Conservation (phyloP, 768 basidiomycete genomes). For the Lactarius trivialis region DNA sequence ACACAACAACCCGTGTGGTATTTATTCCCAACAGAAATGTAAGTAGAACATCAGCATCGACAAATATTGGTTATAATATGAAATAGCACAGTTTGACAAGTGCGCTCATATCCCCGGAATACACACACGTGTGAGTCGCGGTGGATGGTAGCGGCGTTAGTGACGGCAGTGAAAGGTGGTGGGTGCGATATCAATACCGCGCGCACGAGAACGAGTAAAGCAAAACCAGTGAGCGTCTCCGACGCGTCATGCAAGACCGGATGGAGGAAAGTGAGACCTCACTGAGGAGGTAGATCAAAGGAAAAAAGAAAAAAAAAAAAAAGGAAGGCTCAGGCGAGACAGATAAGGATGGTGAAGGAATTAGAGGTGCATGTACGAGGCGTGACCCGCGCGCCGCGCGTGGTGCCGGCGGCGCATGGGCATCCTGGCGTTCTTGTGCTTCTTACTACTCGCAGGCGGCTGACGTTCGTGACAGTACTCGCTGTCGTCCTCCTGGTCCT, state of each 20-base stretch:
- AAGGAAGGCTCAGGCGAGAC: not conserved
- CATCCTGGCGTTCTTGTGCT: not conserved
- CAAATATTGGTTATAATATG: not conserved
- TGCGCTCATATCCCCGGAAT: no score
- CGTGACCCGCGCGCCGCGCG: not conserved
- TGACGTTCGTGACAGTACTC: no score
- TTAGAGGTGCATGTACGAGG: not conserved
- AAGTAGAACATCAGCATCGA: not conserved
- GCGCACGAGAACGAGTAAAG: not conserved
- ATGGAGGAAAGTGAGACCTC: not conserved
- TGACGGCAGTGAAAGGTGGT: not conserved
- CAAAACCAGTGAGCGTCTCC: slow-evolving; percentile 1
- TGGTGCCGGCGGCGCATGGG: not conserved
- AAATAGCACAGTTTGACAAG: not conserved
- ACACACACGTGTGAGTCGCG: not conserved
- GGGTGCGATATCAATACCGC: not conserved
- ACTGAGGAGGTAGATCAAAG: not conserved
- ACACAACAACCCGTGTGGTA: no score
- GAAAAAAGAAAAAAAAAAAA: not conserved
- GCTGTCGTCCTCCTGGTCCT: no score
- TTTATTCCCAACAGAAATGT: no score
- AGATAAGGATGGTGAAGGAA: not conserved
- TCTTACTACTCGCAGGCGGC: no score
- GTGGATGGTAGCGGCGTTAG: no score
- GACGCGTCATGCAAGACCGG: slow-evolving; percentile 1